Conservation (phyloP, 306 rosid genomes). For the Cucurbita pepo region DNA sequence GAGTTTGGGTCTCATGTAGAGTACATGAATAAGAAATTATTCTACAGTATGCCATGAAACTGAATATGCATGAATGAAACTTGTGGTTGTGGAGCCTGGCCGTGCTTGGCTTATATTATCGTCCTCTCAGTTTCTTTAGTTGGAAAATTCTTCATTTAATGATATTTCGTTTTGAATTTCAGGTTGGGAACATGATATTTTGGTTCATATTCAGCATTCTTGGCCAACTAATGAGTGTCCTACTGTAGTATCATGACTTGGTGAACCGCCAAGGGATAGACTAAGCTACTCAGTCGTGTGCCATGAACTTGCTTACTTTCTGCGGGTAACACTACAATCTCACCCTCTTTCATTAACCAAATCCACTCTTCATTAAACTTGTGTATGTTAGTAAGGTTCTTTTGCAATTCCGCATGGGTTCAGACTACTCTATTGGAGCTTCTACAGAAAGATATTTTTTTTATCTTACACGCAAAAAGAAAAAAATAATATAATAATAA, state of each 20-base stretch:
- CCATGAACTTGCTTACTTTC: neutral
- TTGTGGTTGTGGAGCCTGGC: neutral
- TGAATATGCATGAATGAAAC: too few relatives aligned
- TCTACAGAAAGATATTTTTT: neutral
- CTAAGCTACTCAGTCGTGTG: neutral
- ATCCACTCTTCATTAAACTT: neutral
- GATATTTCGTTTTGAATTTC: slow-evolving; percentile 1
- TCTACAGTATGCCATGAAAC: neutral
- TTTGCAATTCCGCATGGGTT: neutral
- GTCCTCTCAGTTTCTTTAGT: neutral
- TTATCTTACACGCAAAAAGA: too few relatives aligned
- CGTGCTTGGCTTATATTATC: neutral
- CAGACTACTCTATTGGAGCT: neutral
- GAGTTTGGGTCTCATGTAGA: too few relatives aligned
- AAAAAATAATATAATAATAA: too few relatives aligned
- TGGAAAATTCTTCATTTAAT: neutral
- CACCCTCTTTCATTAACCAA: neutral
- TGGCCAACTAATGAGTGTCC: slow-evolving; percentile 94
- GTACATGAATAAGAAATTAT: neutral
- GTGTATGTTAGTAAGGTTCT: neutral
- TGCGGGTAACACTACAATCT: neutral
- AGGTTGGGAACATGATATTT: slow-evolving; percentile 93
- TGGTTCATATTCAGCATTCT: slow-evolving; percentile 84
- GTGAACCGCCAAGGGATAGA: slow-evolving; percentile 47
- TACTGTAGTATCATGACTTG: slow-evolving; percentile 85